These are phyloP conservation scores for Colletotrichum sp. DNA, from an alignment of 2,329 filamentous ascomycete genomes.

Conservation along the genomic window DNA sequence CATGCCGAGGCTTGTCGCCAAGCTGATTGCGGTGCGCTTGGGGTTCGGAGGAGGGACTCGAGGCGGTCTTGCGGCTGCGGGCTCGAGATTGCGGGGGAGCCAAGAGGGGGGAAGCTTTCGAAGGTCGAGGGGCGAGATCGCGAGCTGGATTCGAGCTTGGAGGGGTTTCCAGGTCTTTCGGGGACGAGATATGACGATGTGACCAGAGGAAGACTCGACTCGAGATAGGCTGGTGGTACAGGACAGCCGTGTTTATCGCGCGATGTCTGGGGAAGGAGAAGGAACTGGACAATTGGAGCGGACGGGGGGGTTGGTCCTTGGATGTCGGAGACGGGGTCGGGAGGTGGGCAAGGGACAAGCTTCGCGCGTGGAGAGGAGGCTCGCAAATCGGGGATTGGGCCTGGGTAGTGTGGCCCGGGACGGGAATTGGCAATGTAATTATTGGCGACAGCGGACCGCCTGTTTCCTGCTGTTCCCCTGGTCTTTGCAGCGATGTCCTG, in stretches of 20 bases:
- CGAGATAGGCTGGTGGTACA: not conserved
- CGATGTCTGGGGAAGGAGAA: not conserved
- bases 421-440: constrained; percentile 9
- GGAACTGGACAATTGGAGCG: not conserved
- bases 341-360: constrained; percentile 14
- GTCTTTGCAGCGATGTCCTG: not conserved
- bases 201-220: not conserved
- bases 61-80: constrained; percentile 4
- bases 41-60: not conserved
- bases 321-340: not conserved
- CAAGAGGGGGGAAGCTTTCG: not conserved
- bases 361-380: not conserved
- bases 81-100: not conserved
- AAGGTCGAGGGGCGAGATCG: not conserved
- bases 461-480: not conserved
- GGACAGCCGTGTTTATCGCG: not conserved
- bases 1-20: constrained; percentile 43
- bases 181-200: not conserved
- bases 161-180: not conserved
- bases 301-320: not conserved
- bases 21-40: constrained; percentile 3
- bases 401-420: not conserved
- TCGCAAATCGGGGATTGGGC: not conserved
- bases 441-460: not conserved
- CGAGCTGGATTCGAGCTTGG: not conserved